Percentiles rank a stretch among this genome's conserved stretches.
Evolutionary conservation across 257 asterid species (phyloP).

Genomic region (Eucommia ulmoides): DNA sequence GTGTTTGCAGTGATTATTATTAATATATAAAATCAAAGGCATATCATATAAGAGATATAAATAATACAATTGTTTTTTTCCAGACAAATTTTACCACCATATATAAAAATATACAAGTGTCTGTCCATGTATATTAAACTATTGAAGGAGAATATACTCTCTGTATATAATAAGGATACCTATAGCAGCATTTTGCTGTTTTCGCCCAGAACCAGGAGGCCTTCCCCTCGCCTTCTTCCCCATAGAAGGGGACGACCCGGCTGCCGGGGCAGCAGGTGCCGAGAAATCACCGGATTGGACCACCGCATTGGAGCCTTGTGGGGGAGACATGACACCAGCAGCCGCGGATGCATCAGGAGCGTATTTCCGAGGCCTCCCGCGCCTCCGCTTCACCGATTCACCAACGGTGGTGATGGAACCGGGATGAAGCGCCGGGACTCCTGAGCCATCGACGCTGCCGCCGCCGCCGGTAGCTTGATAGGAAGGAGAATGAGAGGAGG

Average conservation of each 20-base stretch:
- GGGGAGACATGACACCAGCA: slow-evolving; percentile 1
- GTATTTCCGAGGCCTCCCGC: slow-evolving; percentile 12
- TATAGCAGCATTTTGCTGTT: neutral
- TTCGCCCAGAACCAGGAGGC: neutral
- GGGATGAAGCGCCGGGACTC: neutral
- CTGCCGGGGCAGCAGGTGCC: neutral
- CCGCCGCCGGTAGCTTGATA: neutral
- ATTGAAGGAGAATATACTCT: no score
- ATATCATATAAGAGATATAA: no score
- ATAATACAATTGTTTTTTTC: no score
- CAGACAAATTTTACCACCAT: no score
- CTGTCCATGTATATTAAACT: neutral
- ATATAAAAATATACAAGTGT: neutral
- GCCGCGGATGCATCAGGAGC: slow-evolving; percentile 2
- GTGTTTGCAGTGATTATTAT: no score
- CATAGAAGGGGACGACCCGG: neutral
- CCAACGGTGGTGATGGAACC: neutral
- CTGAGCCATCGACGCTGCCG: neutral
- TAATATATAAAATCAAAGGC: no score
- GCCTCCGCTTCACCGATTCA: slow-evolving; percentile 6
- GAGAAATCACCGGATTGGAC: no score
- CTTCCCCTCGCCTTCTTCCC: neutral
- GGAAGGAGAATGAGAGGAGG: neutral
- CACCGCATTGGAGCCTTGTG: no score
- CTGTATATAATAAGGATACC: neutral